Base-by-base conservation (phyloP, 2,329 filamentous ascomycete genomes). In the Chaetomium globosum region DNA sequence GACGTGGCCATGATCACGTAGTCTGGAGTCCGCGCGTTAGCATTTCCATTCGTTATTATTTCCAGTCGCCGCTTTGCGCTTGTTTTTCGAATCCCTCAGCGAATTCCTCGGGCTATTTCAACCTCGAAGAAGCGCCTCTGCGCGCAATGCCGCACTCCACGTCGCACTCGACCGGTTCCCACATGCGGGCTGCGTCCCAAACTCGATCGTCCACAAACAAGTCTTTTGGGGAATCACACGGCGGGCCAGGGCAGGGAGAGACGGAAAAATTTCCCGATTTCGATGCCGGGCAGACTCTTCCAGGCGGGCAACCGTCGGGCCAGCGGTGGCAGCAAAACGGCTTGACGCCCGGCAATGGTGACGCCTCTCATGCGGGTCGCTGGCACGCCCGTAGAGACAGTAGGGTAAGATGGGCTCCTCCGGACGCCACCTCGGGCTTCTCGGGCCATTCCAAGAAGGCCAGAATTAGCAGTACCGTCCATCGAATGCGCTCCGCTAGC, bases 381-480 rank as follows among this genome's bases (percentile, higher is more conserved):
- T 91, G 89, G 89, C 83, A 86, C 62, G 80, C 85, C 49, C 82
- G 85, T 53, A 85, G 82, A 73, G 81, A 85, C 68, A 80, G 80
- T 69, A 74, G 68, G 21, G 70, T 75, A n/a, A 73, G 69, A 61
- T 78, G 75, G 75, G 71, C 65, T 58, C 69, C 60, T 21, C 66
- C 69, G 23, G 57, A 61, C 5, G 36, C 69, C 70, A 23, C 70
- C 65, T 61, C 63, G 43, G 67, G 69, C 67, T 76, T 76, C 66
- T 80, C 75, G 52, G 80, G 87, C 71, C 91, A 93, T 74, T 81
- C 80, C 21, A 83, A 90, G 69, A 92, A 95, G 75, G 96, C 94
- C 83, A 97, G 93, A 78, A 85, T 97, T 71, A 88, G 87, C 73
- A 92, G 97, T 77, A 92, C 94, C n/a, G 85, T 97, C 70, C 87